Base-by-base conservation (phyloP, 225 moss, liverwort and hornwort genomes). In the Neckera pumila region DNA sequence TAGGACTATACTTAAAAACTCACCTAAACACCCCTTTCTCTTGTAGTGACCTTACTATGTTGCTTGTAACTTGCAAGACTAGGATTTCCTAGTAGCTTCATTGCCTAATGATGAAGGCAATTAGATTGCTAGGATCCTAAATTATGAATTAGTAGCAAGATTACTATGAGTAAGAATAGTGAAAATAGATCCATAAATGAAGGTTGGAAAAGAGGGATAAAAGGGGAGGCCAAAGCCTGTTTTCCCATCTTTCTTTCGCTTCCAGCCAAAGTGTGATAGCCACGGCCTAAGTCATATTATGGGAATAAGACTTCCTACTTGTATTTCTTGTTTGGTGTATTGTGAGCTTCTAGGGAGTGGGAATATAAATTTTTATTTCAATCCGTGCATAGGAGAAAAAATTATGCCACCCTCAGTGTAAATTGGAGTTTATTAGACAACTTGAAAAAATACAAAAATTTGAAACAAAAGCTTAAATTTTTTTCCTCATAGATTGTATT, bases 401-500 rank as follows among this genome's bases (percentile, higher is more conserved):
- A 0, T 63, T 31, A 63, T 31, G 9, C 17, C 1, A 12, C 6
- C 5, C 12, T 59, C 5, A 12, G 6, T 0, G 1, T 26, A 59
- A 59, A 59, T 2, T 26, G 6, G 26, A 26, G 26, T 62, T 62
- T 62, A 0, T 31, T 2, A 8, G 0, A 4, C 30, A 62, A 30
- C n/a, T 1, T 7, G 3, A 14, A 7, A 30, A 62, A 31, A 30
- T 0, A 30, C 7, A 31, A 30, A 31, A 62, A 15, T 31, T 63
- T 2, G 2, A 63, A 63, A 8, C 31, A 62, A 8, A 47, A 47
- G 10, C 47, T 47, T 8, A 10, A 47, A 47, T 8, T 47, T 15
- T 31, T 2, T 16, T 63, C 9, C 2, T 63, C 1, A 4, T 2
- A 31, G 2, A 59, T 23, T 58, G 23, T 59, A 59, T 62, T 31